Evolutionary conservation across 208 protist genomes (phyloP).

Genomic region (Leishmania gerbilli): DNA sequence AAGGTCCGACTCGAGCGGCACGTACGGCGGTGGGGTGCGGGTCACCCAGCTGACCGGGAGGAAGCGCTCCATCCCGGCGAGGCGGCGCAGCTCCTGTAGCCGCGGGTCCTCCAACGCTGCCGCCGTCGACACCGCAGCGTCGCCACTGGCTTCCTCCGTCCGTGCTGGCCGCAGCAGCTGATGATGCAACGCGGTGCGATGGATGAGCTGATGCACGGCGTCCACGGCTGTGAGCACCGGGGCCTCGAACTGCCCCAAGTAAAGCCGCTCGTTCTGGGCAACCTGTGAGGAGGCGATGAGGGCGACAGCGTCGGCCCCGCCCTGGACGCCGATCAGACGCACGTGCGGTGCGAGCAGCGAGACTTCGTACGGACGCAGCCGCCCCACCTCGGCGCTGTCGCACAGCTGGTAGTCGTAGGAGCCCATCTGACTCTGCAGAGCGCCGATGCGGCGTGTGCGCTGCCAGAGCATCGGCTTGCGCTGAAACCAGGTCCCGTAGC

Average conservation of each 20-base stretch:
- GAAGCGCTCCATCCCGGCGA: slow-evolving; percentile 55
- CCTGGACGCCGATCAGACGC: slow-evolving; percentile 43
- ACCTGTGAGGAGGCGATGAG: slow-evolving; percentile 80
- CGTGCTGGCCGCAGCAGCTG: slow-evolving; percentile 48
- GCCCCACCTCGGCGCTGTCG: slow-evolving; percentile 50
- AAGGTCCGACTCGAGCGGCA: slow-evolving; percentile 82
- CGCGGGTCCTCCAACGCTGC: slow-evolving; percentile 5
- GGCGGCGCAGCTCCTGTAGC: slow-evolving; percentile 29
- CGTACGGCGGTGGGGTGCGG: slow-evolving; percentile 80
- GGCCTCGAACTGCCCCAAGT: slow-evolving; percentile 87
- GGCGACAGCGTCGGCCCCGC: slow-evolving; percentile 66
- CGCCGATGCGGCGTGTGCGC: slow-evolving; percentile 82
- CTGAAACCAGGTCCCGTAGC: slow-evolving; percentile 88
- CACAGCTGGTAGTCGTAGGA: slow-evolving; percentile 69
- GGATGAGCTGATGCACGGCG: slow-evolving; percentile 78
- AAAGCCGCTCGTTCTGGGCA: slow-evolving; percentile 79
- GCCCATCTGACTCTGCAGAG: slow-evolving; percentile 79
- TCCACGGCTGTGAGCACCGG: slow-evolving; percentile 79
- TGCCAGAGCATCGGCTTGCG: slow-evolving; percentile 91
- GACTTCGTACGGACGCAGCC: slow-evolving; percentile 60
- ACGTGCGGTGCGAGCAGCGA: slow-evolving; percentile 72
- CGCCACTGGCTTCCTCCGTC: not conserved
- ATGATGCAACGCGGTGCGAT: slow-evolving; percentile 63
- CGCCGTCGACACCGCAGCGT: not conserved
- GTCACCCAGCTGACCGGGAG: slow-evolving; percentile 83